Base-by-base conservation (phyloP, 148 eudicot species). In the Vaccinium macrocarpon region DNA sequence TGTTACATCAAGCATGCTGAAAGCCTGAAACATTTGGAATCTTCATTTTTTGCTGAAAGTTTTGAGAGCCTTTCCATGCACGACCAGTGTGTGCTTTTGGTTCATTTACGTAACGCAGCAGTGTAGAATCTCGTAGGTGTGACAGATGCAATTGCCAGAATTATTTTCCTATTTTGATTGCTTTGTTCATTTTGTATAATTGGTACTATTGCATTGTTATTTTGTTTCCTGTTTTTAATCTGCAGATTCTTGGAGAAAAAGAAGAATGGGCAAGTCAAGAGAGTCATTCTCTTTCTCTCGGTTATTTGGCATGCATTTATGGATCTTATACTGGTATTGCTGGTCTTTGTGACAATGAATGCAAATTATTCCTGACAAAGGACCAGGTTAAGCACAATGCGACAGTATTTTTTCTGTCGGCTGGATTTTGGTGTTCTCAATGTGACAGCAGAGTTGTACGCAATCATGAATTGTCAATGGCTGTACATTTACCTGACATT, bases 261-360 rank as follows among this genome's bases (percentile, higher is more conserved):
- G 92, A 88, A 87, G 82, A 88, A 86, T 88, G 98, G 85, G 75
- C 88, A 91, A 89, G 94, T 94, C 61, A 95, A 84, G 87, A 89
- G 89, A 93, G 73, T 84, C 6, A 87, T 95, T 76, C 90, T 16
- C 82, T 86, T 82, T 86, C 89, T 82, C 86, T 97, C 64, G 98
- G 99, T 83, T 91, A 91, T 87, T 84, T 97, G 87, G 94, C 95
- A 81, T 97, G 99, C 91, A 87, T 95, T 12, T 87, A 84, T 87
- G 94, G 92, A 82, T 87, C 88, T 82, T 92, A 66, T 85, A 85
- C 81, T 80, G 83, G 57, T 81, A 85, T 82, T 75, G 89, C 64
- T 82, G 82, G 84, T 78, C 62, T 85, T 68, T 82, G 38, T 53
- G 84, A 79, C 76, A 86, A 49, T 85, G 89, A 86, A 70, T 93